phyloP scores from a whole-genome alignment of 139 green algal genomes.

The Chlorella sp. region DNA sequence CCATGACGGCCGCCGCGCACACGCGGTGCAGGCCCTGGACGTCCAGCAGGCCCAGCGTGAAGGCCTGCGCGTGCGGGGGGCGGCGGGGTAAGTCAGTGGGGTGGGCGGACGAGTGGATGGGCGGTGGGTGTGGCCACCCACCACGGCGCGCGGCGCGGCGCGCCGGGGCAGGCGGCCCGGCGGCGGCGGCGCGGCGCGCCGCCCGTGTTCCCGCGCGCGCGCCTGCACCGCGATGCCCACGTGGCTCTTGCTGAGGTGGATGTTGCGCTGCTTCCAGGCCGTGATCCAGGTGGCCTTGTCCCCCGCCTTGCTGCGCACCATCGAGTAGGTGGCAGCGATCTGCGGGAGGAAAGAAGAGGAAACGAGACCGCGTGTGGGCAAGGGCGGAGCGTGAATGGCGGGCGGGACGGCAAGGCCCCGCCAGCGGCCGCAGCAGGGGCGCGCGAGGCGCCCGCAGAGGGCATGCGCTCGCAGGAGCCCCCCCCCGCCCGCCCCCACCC shows the following conservation, averaged over 20 bases:
- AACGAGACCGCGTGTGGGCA: not conserved
- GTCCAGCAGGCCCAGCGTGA: slow-evolving; percentile 46
- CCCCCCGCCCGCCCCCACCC: not conserved
- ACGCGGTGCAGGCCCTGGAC: slow-evolving; percentile 35
- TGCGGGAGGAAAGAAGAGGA: not conserved
- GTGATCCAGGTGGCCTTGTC: slow-evolving; percentile 29
- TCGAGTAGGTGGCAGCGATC: slow-evolving; percentile 26
- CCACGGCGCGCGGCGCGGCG: no score
- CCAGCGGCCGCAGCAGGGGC: not conserved
- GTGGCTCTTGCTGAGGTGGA: slow-evolving; percentile 49
- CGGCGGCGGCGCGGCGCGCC: no score
- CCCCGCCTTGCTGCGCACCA: slow-evolving; percentile 19
- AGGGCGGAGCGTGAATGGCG: not conserved
- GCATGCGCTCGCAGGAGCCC: not conserved
- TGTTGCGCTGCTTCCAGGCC: slow-evolving; percentile 40
- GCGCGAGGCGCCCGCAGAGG: not conserved
- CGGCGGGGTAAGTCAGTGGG: no score
- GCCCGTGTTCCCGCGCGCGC: no score
- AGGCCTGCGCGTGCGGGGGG: not conserved
- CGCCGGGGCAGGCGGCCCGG: no score
- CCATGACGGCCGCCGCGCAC: slow-evolving; percentile 20
- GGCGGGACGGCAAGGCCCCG: not conserved
- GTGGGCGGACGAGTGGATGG: no score
- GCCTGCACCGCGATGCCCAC: slow-evolving; percentile 58
- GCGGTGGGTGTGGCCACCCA: no score